Conservation (phyloP, 768 basidiomycete genomes). For the Termitomyces bulborhizus region DNA sequence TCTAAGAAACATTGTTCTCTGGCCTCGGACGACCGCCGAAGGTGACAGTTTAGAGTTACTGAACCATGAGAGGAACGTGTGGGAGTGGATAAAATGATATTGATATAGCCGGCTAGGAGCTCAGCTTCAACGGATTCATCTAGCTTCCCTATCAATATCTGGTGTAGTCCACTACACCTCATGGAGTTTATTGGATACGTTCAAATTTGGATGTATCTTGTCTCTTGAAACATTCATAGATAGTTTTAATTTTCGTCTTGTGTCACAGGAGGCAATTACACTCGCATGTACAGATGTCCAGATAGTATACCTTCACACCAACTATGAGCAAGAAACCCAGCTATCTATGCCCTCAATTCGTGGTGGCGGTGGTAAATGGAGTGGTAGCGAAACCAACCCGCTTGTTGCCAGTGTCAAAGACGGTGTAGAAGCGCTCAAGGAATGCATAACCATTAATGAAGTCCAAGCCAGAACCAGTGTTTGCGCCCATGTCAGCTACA, state of each 20-base stretch:
- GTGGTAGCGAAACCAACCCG: slow-evolving; percentile 54
- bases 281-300: too few species aligned
- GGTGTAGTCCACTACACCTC: not conserved
- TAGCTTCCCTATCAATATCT: not conserved
- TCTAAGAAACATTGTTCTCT: too few species aligned
- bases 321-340: not conserved
- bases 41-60: too few species aligned
- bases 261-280: too few species aligned
- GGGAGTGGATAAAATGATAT: too few species aligned
- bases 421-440: slow-evolving; percentile 60
- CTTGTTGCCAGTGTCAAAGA: slow-evolving; percentile 53
- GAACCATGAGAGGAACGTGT: too few species aligned
- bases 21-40: too few species aligned
- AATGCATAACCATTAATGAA: slow-evolving; percentile 50
- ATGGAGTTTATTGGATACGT: not conserved
- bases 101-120: not conserved
- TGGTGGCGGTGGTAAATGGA: slow-evolving; percentile 39
- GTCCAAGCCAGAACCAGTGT: slow-evolving; percentile 40
- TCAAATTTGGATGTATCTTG: too few species aligned
- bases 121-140: not conserved
- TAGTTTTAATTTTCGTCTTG: too few species aligned
- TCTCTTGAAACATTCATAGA: too few species aligned
- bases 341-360: slow-evolving; percentile 16
- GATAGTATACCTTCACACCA: too few species aligned
- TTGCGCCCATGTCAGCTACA: slow-evolving; percentile 29